Conservation (phyloP, 768 basidiomycete species). For the Dacryopinax primogenitus region DNA sequence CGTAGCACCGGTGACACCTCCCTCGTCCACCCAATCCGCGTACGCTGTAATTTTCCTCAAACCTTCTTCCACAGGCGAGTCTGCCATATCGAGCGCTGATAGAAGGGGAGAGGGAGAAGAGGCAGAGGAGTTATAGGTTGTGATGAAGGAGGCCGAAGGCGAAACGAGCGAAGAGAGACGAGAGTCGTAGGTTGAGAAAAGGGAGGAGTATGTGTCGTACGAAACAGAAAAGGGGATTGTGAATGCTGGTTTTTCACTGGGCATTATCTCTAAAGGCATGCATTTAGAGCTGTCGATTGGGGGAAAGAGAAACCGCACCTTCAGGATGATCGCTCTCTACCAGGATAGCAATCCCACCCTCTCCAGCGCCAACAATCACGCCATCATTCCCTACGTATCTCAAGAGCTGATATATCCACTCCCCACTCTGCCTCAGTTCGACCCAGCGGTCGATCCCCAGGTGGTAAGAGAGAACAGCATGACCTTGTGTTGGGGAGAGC, state of each 20-base stretch:
- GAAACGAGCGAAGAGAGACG: slow-evolving; percentile 34
- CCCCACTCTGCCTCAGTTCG: slow-evolving; percentile 31
- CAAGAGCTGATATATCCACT: slow-evolving; percentile 20
- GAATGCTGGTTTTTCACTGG: slow-evolving; percentile 39
- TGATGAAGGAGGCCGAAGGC: slow-evolving; percentile 24
- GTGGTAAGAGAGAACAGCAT: slow-evolving; percentile 50
- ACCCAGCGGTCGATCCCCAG: slow-evolving; percentile 60
- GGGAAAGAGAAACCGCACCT: slow-evolving; percentile 36
- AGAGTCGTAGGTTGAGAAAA: slow-evolving; percentile 47
- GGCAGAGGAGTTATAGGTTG: slow-evolving; percentile 29
- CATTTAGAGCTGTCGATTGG: too few species aligned
- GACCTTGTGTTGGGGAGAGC: slow-evolving; percentile 43
- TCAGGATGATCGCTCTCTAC: slow-evolving; percentile 42
- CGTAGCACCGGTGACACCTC: slow-evolving; percentile 43
- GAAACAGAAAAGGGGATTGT: slow-evolving; percentile 22
- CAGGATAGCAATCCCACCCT: slow-evolving; percentile 40
- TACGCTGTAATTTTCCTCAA: slow-evolving; percentile 41
- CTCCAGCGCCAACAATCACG: slow-evolving; percentile 50
- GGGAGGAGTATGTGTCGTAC: slow-evolving; percentile 29
- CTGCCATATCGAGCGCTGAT: slow-evolving; percentile 2
- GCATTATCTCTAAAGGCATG: slow-evolving; percentile 44
- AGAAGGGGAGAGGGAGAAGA: slow-evolving; percentile 29
- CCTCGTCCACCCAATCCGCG: slow-evolving; percentile 29
- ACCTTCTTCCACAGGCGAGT: slow-evolving; percentile 32
- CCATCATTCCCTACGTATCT: slow-evolving; percentile 27